Evolutionary conservation across 2,329 filamentous ascomycete genomes (phyloP).

Genomic region (Xylaria digitata): DNA sequence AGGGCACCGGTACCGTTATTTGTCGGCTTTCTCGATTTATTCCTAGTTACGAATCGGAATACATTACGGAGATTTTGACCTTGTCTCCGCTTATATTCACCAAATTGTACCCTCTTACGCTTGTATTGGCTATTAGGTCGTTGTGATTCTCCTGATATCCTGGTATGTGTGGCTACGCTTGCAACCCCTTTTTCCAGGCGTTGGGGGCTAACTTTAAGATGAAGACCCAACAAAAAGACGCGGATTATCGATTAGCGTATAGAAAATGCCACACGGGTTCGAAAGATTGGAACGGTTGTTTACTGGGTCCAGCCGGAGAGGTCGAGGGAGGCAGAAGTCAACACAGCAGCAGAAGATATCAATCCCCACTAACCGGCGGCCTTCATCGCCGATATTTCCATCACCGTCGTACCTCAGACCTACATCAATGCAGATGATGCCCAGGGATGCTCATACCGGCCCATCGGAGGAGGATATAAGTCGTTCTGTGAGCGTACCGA

Average conservation of each 20-base stretch:
- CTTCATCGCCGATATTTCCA: conserved; percentile 45
- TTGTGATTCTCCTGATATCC: neutral
- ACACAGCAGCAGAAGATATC: conserved; percentile 38
- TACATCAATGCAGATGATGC: conserved; percentile 65
- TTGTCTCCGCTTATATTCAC: neutral
- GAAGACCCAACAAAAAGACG: neutral
- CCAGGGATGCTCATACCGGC: conserved; percentile 65
- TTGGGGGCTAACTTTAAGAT: conserved; percentile 17
- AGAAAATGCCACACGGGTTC: conserved; percentile 61
- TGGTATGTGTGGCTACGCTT: conserved; percentile 20
- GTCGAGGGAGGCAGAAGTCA: conserved; percentile 45
- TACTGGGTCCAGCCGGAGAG: conserved; percentile 54
- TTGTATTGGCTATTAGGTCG: neutral
- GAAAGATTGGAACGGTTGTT: conserved; percentile 65
- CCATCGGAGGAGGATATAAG: conserved; percentile 38
- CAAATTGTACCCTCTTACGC: neutral
- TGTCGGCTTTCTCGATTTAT: conserved; percentile 12
- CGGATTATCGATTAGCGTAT: neutral
- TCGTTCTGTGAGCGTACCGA: conserved; percentile 46
- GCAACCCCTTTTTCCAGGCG: neutral
- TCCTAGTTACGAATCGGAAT: neutral
- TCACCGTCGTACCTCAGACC: conserved; percentile 63
- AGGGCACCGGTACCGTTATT: neutral
- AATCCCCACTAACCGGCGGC: conserved; percentile 23
- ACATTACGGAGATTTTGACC: neutral